These are phyloP conservation scores for Hypoxylon sp. DNA, from an alignment of 2,329 filamentous ascomycete species.

Conservation along the genomic window DNA sequence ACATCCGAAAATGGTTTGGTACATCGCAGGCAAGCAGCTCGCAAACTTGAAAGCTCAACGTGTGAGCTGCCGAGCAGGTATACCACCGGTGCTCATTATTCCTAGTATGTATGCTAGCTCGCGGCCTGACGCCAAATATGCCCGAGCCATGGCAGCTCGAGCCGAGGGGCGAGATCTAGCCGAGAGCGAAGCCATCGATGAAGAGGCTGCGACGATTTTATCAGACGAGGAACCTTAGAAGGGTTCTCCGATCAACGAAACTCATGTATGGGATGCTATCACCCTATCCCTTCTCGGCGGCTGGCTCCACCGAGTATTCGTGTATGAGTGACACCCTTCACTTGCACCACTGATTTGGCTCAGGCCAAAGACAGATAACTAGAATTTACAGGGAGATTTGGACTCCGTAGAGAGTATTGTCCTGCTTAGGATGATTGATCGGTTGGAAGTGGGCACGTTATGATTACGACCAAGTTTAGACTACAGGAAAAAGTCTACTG, in stretches of 20 bases:
- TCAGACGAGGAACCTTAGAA: conserved; percentile 36
- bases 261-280: conserved; percentile 5
- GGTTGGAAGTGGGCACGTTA: conserved; percentile 8
- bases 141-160: conserved; percentile 35
- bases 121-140: conserved; percentile 41
- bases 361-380: no score
- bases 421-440: conserved; percentile 2
- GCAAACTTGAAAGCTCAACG: conserved; percentile 55
- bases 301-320: conserved; percentile 10
- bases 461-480: conserved; percentile 4
- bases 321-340: conserved; percentile 14
- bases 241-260: conserved; percentile 2
- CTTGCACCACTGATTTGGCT: neutral
- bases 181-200: conserved; percentile 24
- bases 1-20: conserved; percentile 53
- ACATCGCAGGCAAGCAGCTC: conserved; percentile 59
- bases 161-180: conserved; percentile 29
- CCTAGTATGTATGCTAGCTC: conserved; percentile 44
- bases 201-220: conserved; percentile 23
- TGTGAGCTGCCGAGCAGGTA: conserved; percentile 27
- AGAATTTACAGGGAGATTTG: no score
- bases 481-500: neutral
- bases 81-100: conserved; percentile 47
- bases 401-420: no score
- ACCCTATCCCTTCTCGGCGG: conserved; percentile 2